Percentiles rank a stretch among this genome's conserved stretches.
phyloP scores from a whole-genome alignment of 2,329 filamentous ascomycete genomes.

The Penicillium freii region DNA sequence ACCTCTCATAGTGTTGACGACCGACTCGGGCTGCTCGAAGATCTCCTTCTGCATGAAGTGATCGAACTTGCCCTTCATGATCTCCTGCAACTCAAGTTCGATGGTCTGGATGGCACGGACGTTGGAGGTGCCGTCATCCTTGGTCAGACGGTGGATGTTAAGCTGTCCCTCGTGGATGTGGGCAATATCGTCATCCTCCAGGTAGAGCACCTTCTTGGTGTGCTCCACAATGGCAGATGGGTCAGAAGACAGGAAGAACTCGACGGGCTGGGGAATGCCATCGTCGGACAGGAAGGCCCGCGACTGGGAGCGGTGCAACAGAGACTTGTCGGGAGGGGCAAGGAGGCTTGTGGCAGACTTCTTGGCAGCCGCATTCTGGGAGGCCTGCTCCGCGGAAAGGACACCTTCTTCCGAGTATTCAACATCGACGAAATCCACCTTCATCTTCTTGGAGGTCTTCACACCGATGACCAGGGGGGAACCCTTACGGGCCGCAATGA shows the following conservation, averaged over 20 bases:
- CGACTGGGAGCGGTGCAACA: conserved; percentile 96
- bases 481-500: conserved; percentile 96
- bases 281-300: conserved; percentile 99
- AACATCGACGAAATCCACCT: conserved; percentile 99
- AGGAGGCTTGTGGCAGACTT: conserved; percentile 74
- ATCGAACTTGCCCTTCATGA: conserved; percentile 99
- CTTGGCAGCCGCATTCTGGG: conserved; percentile 95
- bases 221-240: conserved; percentile 98
- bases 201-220: conserved; percentile 99
- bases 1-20: conserved; percentile 99
- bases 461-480: conserved; percentile 97
- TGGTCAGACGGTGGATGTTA: conserved; percentile 97
- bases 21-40: conserved; percentile 98
- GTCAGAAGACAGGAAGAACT: conserved; percentile 99
- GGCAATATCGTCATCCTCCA: conserved; percentile 98
- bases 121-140: conserved; percentile 94
- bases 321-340: conserved; percentile 92
- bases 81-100: conserved; percentile 98
- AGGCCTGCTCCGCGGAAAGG: conserved; percentile 88
- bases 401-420: conserved; percentile 89
- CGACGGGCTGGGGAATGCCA: conserved; percentile 93
- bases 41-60: conserved; percentile 99
- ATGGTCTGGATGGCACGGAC: conserved; percentile 97
- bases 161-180: conserved; percentile 98
- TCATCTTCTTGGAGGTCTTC: conserved; percentile 97